Conservation (phyloP, 1,284 basidiomycete species). For the Ganoderma sp. region DNA sequence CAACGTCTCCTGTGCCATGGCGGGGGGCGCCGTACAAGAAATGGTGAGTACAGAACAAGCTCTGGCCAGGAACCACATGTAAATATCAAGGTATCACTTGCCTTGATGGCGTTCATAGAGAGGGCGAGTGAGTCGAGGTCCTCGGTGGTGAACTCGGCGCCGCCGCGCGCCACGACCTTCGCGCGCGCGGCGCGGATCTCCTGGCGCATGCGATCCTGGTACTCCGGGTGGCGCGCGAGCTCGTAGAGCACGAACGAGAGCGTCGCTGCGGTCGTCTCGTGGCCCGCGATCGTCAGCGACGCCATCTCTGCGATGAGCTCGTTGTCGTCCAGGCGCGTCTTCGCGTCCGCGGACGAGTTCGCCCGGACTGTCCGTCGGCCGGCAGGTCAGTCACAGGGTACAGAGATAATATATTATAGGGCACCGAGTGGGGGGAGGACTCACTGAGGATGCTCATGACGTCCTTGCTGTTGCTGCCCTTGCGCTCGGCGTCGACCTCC, state of each 20-base stretch:
- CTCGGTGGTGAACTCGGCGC: constrained; percentile 34
- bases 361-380: constrained; percentile 50
- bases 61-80: too few species aligned
- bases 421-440: constrained; percentile 9
- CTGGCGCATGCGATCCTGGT: constrained; percentile 36
- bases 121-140: constrained; percentile 42
- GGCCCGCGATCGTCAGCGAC: constrained; percentile 43
- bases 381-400: too few species aligned
- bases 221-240: constrained; percentile 38
- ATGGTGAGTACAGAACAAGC: neutral
- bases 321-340: constrained; percentile 50
- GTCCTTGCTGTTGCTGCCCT: constrained; percentile 37
- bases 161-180: constrained; percentile 32
- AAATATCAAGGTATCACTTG: neutral
- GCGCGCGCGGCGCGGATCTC: constrained; percentile 38
- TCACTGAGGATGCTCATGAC: constrained; percentile 49
- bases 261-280: constrained; percentile 34
- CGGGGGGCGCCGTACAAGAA: too few species aligned
- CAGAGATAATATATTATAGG: too few species aligned
- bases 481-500: constrained; percentile 15
- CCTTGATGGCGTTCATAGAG: constrained; percentile 27
- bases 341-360: constrained; percentile 52
- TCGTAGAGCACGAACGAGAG: constrained; percentile 41
- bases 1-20: constrained; percentile 44
- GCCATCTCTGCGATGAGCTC: constrained; percentile 58